Base-by-base conservation (phyloP, 2,329 filamentous ascomycete genomes). In the Microdochium paspali region DNA sequence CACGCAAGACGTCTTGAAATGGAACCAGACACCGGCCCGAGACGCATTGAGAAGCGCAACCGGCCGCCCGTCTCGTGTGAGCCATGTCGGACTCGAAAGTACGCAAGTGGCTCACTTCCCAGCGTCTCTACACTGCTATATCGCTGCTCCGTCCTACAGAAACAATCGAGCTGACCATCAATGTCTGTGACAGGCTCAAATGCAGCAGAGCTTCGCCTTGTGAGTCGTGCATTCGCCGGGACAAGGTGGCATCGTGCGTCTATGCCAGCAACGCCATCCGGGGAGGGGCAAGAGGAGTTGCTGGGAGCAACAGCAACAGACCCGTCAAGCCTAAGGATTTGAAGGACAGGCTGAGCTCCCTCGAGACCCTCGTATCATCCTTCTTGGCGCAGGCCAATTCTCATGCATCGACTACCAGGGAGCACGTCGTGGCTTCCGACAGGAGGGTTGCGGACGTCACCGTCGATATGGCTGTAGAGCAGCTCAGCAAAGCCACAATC, bases 11-110 rank as follows among this genome's bases (percentile, higher is more conserved):
- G 18, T 6, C 4, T 12, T 18, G 13, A 7, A 5, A 40, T 40
- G 35, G 35, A 40, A 9, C 6, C 18, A 21, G 35, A 40, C 15
- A 40, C n/a, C 35, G 23, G 6, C 35, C 4, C 35, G 13, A n/a
- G 10, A 31, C 60, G 53, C 23, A 44, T 58, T 2, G 63, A 65
- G 44, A 66, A 65, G 47, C 53, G 63, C 4, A 64, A 63, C 18
- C 51, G 63, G 6, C 61, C 59, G 7, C 63, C 64, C 3, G 56
- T 60, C 13, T 65, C 62, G 1, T 66, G 64, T 30, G 61, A 65
- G 49, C 59, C 56, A 2, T 66, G 63, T 44, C 59, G 63, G 12
- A 49, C 52, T 4, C 58, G 62, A 44, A 65, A 65, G 62, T 65
- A 44, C 39, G 56, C 51, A n/a, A 5, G 15, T 21, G 9, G 13